These are phyloP conservation scores for Colletotrichum brevisporum DNA, from an alignment of 2,329 filamentous ascomycete species.

Conservation along the genomic window DNA sequence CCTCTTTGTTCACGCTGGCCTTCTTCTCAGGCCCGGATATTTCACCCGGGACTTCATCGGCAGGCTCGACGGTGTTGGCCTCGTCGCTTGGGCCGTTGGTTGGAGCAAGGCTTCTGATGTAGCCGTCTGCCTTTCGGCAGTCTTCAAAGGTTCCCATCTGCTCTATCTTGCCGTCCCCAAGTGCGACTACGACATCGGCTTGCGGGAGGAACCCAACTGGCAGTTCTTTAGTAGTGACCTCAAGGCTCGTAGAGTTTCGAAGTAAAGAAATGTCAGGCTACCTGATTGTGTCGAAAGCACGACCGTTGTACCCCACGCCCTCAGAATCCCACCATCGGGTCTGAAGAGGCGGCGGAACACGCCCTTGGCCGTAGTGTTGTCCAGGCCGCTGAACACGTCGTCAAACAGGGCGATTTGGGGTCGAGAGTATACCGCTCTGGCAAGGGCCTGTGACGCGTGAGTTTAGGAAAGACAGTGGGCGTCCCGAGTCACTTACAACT, in stretches of 20 bases:
- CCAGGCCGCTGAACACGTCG: constrained; percentile 56
- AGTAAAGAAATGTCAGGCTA: constrained; percentile 13
- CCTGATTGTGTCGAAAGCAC: constrained; percentile 55
- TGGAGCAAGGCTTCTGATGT: constrained; percentile 47
- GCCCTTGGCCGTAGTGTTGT: constrained; percentile 50
- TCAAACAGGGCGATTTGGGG: constrained; percentile 52
- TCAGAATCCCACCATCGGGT: constrained; percentile 46
- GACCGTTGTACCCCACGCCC: constrained; percentile 50
- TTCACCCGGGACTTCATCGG: neutral
- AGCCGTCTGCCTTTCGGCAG: constrained; percentile 50
- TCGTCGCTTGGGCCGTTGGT: neutral
- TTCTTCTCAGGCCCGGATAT: neutral
- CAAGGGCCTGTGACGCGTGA: constrained; percentile 49
- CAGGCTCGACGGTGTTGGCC: neutral
- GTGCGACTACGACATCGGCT: constrained; percentile 53
- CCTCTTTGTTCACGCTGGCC: constrained; percentile 8
- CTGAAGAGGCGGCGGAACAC: constrained; percentile 50
- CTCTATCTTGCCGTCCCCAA: constrained; percentile 49
- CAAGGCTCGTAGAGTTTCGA: too few relatives aligned
- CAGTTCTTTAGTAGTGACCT: neutral
- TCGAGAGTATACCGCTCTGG: constrained; percentile 55
- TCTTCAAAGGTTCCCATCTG: constrained; percentile 53
- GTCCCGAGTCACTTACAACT: constrained; percentile 47
- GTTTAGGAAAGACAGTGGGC: neutral
- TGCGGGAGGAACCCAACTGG: constrained; percentile 46